These are phyloP conservation scores for Gryganskiella cystojenkinii DNA, from an alignment of 192 early-diverging fungal genomes.

Conservation along the genomic window DNA sequence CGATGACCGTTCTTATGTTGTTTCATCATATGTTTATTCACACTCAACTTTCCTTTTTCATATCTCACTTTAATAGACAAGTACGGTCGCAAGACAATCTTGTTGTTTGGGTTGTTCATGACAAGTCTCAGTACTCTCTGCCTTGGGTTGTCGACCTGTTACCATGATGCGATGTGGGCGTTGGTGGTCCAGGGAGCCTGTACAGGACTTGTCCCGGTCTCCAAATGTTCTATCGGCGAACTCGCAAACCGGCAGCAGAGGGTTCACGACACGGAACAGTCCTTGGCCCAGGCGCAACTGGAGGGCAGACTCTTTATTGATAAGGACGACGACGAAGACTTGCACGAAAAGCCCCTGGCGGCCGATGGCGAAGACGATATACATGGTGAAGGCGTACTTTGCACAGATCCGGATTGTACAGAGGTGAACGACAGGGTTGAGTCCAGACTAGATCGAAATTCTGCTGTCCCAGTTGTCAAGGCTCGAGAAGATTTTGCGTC, in stretches of 20 bases:
- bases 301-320: neutral
- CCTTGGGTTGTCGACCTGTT: slow-evolving; percentile 17
- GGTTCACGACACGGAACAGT: slow-evolving; percentile 3
- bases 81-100: slow-evolving; percentile 27
- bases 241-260: slow-evolving; percentile 20
- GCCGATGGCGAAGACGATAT: neutral
- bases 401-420: slow-evolving; percentile 1
- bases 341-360: neutral
- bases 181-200: slow-evolving; percentile 26
- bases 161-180: slow-evolving; percentile 33
- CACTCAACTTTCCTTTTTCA: neutral
- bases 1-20: neutral
- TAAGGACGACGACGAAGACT: no score
- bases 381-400: neutral
- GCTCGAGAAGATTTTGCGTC: slow-evolving; percentile 9
- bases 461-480: no score
- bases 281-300: neutral
- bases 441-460: no score
- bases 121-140: slow-evolving; percentile 33
- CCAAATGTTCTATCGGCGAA: slow-evolving; percentile 36
- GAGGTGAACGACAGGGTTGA: neutral
- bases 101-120: slow-evolving; percentile 25
- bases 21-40: neutral
- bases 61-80: slow-evolving; percentile 12
- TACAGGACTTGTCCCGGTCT: slow-evolving; percentile 23